phyloP scores from a whole-genome alignment of 2,329 filamentous ascomycete genomes.

The Arachnomyces sp. region DNA sequence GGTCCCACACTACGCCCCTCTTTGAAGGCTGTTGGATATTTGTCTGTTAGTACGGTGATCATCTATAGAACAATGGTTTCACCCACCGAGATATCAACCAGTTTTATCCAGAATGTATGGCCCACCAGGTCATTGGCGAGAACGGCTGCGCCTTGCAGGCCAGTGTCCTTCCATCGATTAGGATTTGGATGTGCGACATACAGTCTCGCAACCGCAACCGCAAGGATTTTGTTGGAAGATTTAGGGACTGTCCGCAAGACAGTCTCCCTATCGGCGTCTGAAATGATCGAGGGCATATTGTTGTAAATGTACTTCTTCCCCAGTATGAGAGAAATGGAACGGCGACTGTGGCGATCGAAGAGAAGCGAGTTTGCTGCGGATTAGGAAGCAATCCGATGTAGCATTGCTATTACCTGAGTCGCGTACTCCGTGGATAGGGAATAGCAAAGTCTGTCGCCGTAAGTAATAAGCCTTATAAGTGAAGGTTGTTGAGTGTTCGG shows the following conservation, averaged over 20 bases:
- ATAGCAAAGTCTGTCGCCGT: too few relatives aligned
- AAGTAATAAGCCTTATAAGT: too few relatives aligned
- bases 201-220: conserved; percentile 84
- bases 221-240: conserved; percentile 92
- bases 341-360: too few relatives aligned
- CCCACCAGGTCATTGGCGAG: conserved; percentile 91
- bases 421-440: too few relatives aligned
- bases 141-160: conserved; percentile 83
- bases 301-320: neutral
- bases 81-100: conserved; percentile 90
- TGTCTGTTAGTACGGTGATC: neutral
- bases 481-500: too few relatives aligned
- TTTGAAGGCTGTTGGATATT: conserved; percentile 53
- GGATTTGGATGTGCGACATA: conserved; percentile 87
- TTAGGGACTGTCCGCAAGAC: conserved; percentile 93
- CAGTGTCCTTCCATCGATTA: conserved; percentile 86
- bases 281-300: conserved; percentile 60
- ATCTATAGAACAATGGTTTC: conserved; percentile 4
- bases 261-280: conserved; percentile 89
- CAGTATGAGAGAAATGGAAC: too few relatives aligned
- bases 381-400: too few relatives aligned
- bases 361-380: too few relatives aligned
- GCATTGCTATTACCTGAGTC: too few relatives aligned
- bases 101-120: conserved; percentile 93
- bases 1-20: conserved; percentile 88